Base-by-base conservation (phyloP, 495 filamentous ascomycete species). In the Talaromyces ruber region DNA sequence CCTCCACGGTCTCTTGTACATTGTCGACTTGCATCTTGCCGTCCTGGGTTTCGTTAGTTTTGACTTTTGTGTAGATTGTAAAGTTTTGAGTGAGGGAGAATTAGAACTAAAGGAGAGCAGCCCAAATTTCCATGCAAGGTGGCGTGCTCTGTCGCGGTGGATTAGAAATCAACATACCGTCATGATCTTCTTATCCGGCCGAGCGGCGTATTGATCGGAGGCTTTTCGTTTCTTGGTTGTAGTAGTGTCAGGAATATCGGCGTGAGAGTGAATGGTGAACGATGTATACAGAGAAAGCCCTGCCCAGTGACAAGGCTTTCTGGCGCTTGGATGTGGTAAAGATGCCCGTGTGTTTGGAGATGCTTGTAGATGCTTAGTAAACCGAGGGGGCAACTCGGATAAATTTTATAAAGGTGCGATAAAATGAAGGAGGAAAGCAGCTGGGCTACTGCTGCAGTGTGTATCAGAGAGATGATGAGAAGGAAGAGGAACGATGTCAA, bases 161-260 rank as follows among this genome's bases (percentile, higher is more conserved):
- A 47, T 60, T 60, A 60, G 53, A 63, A 63, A 63, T 56, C 39
- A 59, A 81, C 90, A 80, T 80, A 94, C 91, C 70, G 86, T 86
- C 89, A 93, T 93, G 79, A 81, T 84, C 82, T 87, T 85, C 81
- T 95, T 94, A 61, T 84, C 78, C 70, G 88, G 88, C 77, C 83
- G 84, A 78, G 80, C 76, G 73, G 71, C 67, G 62, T 81, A 74
- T 69, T 90, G 84, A 78, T 88, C 82, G 67, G 90, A 92, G 70
- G 86, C 81, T 80, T 90, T 93, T 78, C 91, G 89, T 84, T 96
- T 81, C 83, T 86, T 88, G 85, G 87, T 87, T 81, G 84, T 86
- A 78, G 77, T 76, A 76, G 74, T 76, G 70, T 78, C 74, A 72
- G 78, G 77, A 75, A 80, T 74, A 70, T 77, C 73, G 70, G 79